phyloP scores from a whole-genome alignment of 257 asterid genomes.

The Solanum raphanifolium region DNA sequence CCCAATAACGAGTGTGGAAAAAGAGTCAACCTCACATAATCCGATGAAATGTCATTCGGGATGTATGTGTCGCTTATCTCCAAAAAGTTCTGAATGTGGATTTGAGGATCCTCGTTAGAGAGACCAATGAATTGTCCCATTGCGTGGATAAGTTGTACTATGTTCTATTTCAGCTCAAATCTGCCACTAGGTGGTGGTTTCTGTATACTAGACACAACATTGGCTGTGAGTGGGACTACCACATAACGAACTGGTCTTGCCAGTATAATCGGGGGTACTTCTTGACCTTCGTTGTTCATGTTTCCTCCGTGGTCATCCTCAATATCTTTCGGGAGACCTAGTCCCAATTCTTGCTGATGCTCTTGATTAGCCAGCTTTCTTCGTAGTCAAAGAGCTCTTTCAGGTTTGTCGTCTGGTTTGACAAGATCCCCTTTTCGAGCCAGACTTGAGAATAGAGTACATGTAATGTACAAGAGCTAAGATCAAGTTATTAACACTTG shows the following conservation, averaged over 20 bases:
- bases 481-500: background rate
- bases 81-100: background rate
- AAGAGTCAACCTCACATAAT: background rate
- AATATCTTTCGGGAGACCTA: background rate
- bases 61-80: background rate
- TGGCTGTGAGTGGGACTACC: background rate
- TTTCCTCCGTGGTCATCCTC: background rate
- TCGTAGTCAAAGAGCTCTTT: no score
- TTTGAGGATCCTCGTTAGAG: background rate
- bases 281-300: background rate
- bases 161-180: background rate
- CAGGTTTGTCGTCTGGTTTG: background rate
- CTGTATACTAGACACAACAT: no score
- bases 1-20: background rate
- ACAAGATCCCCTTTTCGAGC: background rate
- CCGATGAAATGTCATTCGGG: background rate
- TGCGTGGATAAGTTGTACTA: background rate
- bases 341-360: background rate
- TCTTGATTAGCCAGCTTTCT: background rate
- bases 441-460: no score
- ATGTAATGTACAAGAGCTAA: background rate
- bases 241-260: background rate
- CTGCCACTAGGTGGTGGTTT: background rate
- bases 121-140: background rate
- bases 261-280: no score